Base-by-base conservation (phyloP, 305 asterid species). In the Solanum hybrid region DNA sequence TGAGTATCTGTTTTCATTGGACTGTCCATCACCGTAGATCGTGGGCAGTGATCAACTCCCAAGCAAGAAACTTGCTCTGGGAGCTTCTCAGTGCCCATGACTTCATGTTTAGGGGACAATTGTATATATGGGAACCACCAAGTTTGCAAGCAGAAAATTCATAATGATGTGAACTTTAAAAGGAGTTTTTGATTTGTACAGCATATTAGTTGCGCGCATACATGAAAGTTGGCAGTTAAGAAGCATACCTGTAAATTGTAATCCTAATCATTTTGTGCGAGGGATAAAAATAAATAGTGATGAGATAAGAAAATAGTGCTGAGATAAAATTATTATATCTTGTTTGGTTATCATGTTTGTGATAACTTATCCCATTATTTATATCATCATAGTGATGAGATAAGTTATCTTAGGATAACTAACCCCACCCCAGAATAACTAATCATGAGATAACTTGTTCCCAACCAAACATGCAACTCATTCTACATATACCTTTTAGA, bases 1-100 rank as follows among this genome's bases (percentile, higher is more conserved):
- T 97, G 93, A 91, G 90, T 89, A 31, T 10, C 41, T 51, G 29
- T 84, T 84, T 51, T 84, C 76, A 31, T 51, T 3, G 22, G 41
- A 84, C 31, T 84, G 15, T 84, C 29, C 17, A 20, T 84, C 31
- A 31, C 7, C 22, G n/a, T 5, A 51, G 29, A 84, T 51, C 11
- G 31, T 84, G 36, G 41, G 41, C 15, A 27, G 38, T 27, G 73
- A 83, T 41, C 38, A 41, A 41, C 87, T 31, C 31, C 76, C 86
- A 81, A 24, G 17, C 87, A 81, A 81, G 87, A 81, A 79, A 81
- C 68, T 81, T 81, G 65, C 86, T 81, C 34, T 38, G 36, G 86
- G 87, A 38, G 68, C 13, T 81, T 13, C 20, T 31, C 7, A 15
- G 87, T 41, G 51, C 70, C 27, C 22, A 51, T 31, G 41, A 51